phyloP scores from a whole-genome alignment of 495 filamentous ascomycete species.

The Usnea hakonensis region DNA sequence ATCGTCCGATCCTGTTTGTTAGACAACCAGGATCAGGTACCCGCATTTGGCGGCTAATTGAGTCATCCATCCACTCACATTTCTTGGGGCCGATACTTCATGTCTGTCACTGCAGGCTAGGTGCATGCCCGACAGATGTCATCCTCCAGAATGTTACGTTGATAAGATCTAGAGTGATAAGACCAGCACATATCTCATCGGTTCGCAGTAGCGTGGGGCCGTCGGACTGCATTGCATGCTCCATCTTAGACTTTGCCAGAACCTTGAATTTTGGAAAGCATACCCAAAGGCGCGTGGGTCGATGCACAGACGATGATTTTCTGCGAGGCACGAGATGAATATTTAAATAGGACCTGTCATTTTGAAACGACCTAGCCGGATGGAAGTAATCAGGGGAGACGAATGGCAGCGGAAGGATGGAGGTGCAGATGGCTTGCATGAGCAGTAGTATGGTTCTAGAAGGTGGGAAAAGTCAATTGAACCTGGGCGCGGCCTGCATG shows the following conservation, averaged over 20 bases:
- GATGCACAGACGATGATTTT: neutral
- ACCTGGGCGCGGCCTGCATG: neutral
- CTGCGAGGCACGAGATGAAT: neutral
- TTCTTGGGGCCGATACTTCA: neutral
- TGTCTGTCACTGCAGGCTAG: neutral
- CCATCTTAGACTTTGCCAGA: slow-evolving; percentile 1
- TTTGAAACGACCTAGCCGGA: neutral
- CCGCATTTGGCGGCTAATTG: slow-evolving; percentile 3
- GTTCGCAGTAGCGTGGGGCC: slow-evolving; percentile 10
- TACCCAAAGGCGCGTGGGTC: neutral
- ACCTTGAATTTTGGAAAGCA: neutral
- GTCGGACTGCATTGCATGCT: neutral
- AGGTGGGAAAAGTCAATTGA: slow-evolving; percentile 3
- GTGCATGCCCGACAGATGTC: slow-evolving; percentile 4
- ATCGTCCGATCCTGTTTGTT: neutral
- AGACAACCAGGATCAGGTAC: slow-evolving; percentile 9
- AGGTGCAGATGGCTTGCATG: slow-evolving; percentile 4
- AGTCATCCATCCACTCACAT: neutral
- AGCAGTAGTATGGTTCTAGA: neutral
- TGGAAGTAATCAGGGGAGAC: slow-evolving; percentile 1
- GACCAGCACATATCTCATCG: neutral
- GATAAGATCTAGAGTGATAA: slow-evolving; percentile 8
- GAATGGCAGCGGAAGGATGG: slow-evolving; percentile 7
- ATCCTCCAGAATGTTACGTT: neutral
- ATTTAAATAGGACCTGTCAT: neutral